These are phyloP conservation scores for Exophiala sp. DNA, from an alignment of 2,329 filamentous ascomycete genomes.

Conservation along the genomic window DNA sequence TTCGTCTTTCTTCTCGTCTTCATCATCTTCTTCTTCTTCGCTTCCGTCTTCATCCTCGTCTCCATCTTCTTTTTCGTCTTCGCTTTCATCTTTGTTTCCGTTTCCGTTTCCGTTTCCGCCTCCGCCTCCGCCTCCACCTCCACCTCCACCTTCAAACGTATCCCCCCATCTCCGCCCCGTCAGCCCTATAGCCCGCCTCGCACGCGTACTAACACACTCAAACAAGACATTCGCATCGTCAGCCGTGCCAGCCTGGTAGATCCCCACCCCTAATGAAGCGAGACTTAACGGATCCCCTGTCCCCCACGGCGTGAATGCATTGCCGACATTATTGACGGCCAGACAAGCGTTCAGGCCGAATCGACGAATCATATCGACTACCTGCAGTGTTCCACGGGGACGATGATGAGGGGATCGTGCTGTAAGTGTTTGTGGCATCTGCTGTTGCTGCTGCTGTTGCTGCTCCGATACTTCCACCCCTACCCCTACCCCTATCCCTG, in stretches of 20 bases:
- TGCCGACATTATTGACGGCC: slow-evolving; percentile 66
- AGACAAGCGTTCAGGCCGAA: slow-evolving; percentile 56
- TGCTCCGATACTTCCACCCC: too few relatives aligned
- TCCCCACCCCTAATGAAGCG: slow-evolving; percentile 56
- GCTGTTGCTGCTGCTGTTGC: too few relatives aligned
- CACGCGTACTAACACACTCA: slow-evolving; percentile 46
- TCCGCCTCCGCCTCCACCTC: slow-evolving; percentile 16
- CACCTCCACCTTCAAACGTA: slow-evolving; percentile 13
- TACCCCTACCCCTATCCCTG: too few relatives aligned
- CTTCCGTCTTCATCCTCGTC: too few relatives aligned
- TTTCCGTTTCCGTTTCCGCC: neutral
- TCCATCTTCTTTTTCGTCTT: neutral
- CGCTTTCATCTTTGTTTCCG: neutral
- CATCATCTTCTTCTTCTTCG: too few relatives aligned
- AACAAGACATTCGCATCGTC: slow-evolving; percentile 55
- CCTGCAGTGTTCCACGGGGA: slow-evolving; percentile 56
- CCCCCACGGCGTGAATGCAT: slow-evolving; percentile 67
- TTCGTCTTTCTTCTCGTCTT: too few relatives aligned
- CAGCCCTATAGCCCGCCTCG: slow-evolving; percentile 33
- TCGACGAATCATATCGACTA: slow-evolving; percentile 55
- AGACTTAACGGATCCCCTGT: slow-evolving; percentile 59
- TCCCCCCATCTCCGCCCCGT: neutral
- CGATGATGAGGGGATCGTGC: slow-evolving; percentile 18
- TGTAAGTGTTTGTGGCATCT: neutral
- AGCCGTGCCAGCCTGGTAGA: slow-evolving; percentile 62